Percentiles rank a stretch among this genome's conserved stretches.
These are phyloP conservation scores for Aspergillus avenaceus DNA, from an alignment of 495 filamentous ascomycete species.

Conservation along the genomic window DNA sequence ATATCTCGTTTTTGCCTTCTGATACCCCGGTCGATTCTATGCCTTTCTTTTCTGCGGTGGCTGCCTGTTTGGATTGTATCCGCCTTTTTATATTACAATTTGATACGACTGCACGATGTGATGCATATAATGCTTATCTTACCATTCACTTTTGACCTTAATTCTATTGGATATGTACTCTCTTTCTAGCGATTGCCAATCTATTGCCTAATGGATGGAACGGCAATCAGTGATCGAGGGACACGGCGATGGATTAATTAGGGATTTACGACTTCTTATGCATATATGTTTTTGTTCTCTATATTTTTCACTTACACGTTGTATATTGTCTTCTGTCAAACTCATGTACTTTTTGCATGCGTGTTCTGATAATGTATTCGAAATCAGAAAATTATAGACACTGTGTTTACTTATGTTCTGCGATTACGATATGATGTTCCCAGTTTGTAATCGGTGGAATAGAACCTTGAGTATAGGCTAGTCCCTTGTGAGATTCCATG, in stretches of 20 bases:
- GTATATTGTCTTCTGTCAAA: conserved; percentile 7
- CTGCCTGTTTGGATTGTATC: conserved; percentile 18
- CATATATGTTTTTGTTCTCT: conserved; percentile 12
- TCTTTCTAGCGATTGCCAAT: background rate
- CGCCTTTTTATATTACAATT: conserved; percentile 16
- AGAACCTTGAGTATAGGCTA: too few relatives aligned
- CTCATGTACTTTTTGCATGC: conserved; percentile 11
- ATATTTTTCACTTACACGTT: conserved; percentile 5
- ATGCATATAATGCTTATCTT: conserved; percentile 29
- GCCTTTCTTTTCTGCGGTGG: conserved; percentile 11
- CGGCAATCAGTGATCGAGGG: background rate
- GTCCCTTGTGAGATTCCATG: too few relatives aligned
- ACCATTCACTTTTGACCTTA: conserved; percentile 8
- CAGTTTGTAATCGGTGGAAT: too few relatives aligned
- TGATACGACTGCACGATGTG: conserved; percentile 32
- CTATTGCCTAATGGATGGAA: background rate
- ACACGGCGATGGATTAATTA: background rate
- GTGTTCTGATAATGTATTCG: conserved; percentile 6
- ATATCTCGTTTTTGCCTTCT: background rate
- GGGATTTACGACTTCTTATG: conserved; percentile 12
- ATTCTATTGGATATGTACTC: background rate
- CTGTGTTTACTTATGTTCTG: background rate
- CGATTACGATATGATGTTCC: too few relatives aligned
- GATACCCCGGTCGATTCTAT: background rate
- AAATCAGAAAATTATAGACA: conserved; percentile 10